Evolutionary conservation across 176 grass and related monocot species (phyloP).

Genomic region (Otatea glauca): DNA sequence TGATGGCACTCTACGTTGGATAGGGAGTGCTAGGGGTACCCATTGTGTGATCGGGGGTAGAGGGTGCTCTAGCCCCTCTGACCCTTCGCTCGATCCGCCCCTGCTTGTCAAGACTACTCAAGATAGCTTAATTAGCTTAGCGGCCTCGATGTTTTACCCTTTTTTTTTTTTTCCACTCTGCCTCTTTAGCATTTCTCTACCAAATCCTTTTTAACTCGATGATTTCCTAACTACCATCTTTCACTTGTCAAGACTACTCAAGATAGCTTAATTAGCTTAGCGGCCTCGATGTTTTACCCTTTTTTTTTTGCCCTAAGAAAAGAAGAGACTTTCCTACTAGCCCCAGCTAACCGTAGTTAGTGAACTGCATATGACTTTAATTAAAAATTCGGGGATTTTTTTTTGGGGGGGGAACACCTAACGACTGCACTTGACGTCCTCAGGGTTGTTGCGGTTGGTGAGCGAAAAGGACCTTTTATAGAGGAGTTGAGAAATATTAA

Average conservation of each 20-base stretch:
- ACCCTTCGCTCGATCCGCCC: too few species aligned
- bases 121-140: not conserved
- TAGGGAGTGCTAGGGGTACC: too few species aligned
- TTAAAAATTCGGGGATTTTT: too few species aligned
- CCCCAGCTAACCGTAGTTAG: not conserved
- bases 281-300: not conserved
- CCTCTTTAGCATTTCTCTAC: too few species aligned
- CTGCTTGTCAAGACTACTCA: too few species aligned
- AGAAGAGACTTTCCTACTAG: not conserved
- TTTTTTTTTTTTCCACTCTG: too few species aligned
- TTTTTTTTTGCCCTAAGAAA: too few species aligned
- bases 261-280: not conserved
- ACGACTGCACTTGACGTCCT: not conserved
- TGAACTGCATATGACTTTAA: not conserved
- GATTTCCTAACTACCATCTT: not conserved
- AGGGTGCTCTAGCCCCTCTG: too few species aligned
- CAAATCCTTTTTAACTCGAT: not conserved
- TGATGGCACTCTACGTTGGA: too few species aligned
- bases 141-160: not conserved
- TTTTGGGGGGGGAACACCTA: not conserved
- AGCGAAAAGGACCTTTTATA: not conserved
- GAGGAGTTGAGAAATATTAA: not conserved
- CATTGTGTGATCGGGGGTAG: too few species aligned
- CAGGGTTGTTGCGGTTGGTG: slow-evolving; percentile 25
- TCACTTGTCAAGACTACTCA: too few species aligned